phyloP scores from a whole-genome alignment of 2,329 filamentous ascomycete genomes.

The Venturia nashicola region DNA sequence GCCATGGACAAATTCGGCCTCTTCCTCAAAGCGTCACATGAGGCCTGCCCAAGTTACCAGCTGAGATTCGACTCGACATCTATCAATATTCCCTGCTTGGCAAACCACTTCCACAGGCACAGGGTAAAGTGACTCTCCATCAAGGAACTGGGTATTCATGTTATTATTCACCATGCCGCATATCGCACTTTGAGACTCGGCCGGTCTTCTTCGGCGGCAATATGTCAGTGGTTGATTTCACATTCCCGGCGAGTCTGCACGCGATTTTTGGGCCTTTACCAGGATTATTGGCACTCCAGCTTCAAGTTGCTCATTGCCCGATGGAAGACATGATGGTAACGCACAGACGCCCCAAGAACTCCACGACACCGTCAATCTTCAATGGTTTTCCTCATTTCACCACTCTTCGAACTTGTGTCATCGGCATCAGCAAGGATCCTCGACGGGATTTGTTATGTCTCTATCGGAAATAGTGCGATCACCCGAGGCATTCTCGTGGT shows the following conservation, averaged over 20 bases:
- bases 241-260: too few species aligned
- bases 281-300: too few species aligned
- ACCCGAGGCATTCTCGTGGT: not conserved
- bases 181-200: not conserved
- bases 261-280: too few species aligned
- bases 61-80: not conserved
- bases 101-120: not conserved
- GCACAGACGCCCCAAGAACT: too few species aligned
- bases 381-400: too few species aligned
- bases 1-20: not conserved
- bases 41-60: not conserved
- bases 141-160: not conserved
- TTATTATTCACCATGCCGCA: not conserved
- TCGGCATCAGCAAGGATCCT: not conserved
- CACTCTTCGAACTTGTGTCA: not conserved
- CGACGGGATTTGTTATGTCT: not conserved
- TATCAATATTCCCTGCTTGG: not conserved
- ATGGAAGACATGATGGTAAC: too few species aligned
- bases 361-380: too few species aligned
- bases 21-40: not conserved
- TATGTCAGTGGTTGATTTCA: too few species aligned
- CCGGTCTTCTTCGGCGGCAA: too few species aligned
- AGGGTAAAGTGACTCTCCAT: not conserved
- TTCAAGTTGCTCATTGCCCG: too few species aligned
- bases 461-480: not conserved